Conservation (phyloP, 2,329 filamentous ascomycete species). For the Monosporascus sp. region DNA sequence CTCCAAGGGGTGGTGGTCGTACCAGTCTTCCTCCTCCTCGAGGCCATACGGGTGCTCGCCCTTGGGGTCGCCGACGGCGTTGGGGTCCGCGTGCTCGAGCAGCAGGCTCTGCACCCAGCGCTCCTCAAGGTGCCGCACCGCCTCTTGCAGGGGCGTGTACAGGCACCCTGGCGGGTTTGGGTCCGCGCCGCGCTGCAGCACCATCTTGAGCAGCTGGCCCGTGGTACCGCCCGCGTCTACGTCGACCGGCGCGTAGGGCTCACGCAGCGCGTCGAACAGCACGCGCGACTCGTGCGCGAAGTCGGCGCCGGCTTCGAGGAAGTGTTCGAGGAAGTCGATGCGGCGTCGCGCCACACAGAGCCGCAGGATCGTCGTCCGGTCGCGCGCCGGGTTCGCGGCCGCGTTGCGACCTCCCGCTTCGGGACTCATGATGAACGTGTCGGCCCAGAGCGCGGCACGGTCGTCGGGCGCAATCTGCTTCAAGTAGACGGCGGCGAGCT, state of each 20-base stretch:
- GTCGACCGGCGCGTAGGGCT: background rate
- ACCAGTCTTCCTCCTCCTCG: slow-evolving; percentile 1
- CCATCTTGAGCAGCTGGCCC: slow-evolving; percentile 11
- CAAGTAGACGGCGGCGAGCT: slow-evolving; percentile 11
- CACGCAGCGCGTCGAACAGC: slow-evolving; percentile 3
- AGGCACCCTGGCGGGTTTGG: slow-evolving; percentile 9
- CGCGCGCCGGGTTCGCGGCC: background rate
- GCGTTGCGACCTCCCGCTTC: background rate
- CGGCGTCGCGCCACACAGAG: slow-evolving; percentile 2
- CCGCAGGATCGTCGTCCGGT: slow-evolving; percentile 2
- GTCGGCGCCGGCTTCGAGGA: slow-evolving; percentile 6
- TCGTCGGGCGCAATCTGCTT: slow-evolving; percentile 1
- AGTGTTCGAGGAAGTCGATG: slow-evolving; percentile 4
- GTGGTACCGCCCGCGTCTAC: slow-evolving; percentile 6
- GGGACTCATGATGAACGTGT: slow-evolving; percentile 2
- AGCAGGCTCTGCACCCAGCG: slow-evolving; percentile 15
- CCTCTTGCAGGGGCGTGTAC: slow-evolving; percentile 16
- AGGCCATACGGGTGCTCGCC: slow-evolving; percentile 8
- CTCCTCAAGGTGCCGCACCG: slow-evolving; percentile 11
- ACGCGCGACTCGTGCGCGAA: slow-evolving; percentile 5
- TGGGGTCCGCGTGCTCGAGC: slow-evolving; percentile 8
- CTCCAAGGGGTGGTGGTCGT: slow-evolving; percentile 7
- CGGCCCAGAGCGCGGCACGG: slow-evolving; percentile 3
- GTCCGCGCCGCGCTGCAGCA: slow-evolving; percentile 14
- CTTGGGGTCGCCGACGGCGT: slow-evolving; percentile 7